Evolutionary conservation across 2,329 filamentous ascomycete genomes (phyloP).

Genomic region (Penicillium freii): DNA sequence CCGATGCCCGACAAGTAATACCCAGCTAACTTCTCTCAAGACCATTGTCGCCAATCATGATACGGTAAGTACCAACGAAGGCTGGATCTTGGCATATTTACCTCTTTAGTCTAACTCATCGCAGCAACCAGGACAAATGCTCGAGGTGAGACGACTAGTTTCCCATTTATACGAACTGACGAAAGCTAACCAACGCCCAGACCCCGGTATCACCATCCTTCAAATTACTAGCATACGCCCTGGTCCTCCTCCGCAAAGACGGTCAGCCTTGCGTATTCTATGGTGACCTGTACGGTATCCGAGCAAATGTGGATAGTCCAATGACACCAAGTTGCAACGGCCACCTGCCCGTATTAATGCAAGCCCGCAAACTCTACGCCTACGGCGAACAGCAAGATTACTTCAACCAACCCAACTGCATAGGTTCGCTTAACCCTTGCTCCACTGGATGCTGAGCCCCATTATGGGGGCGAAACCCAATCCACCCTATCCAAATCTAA

Average conservation of each 20-base stretch:
- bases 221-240: slow-evolving; percentile 68
- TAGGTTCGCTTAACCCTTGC: slow-evolving; percentile 45
- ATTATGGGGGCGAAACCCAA: neutral
- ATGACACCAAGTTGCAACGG: slow-evolving; percentile 54
- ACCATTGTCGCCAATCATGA: slow-evolving; percentile 25
- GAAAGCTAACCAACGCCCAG: slow-evolving; percentile 22
- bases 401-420: slow-evolving; percentile 59
- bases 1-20: neutral
- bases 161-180: neutral
- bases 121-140: slow-evolving; percentile 61
- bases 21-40: slow-evolving; percentile 13
- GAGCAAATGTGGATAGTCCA: slow-evolving; percentile 47
- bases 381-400: slow-evolving; percentile 66
- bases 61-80: slow-evolving; percentile 17
- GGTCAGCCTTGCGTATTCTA: slow-evolving; percentile 70
- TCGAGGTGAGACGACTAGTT: slow-evolving; percentile 45
- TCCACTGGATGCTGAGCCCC: neutral
- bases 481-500: neutral
- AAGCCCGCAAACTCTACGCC: slow-evolving; percentile 64
- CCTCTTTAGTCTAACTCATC: slow-evolving; percentile 2
- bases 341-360: slow-evolving; percentile 58
- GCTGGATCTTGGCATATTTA: neutral
- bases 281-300: slow-evolving; percentile 66
- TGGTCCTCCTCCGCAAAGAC: slow-evolving; percentile 65
- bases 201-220: slow-evolving; percentile 65